A percentile compares a stretch with the other conserved stretches of the same genome.
These are phyloP conservation scores for Globisporangium takayamanum DNA, from an alignment of 352 stramenopile genomes.

Conservation along the genomic window DNA sequence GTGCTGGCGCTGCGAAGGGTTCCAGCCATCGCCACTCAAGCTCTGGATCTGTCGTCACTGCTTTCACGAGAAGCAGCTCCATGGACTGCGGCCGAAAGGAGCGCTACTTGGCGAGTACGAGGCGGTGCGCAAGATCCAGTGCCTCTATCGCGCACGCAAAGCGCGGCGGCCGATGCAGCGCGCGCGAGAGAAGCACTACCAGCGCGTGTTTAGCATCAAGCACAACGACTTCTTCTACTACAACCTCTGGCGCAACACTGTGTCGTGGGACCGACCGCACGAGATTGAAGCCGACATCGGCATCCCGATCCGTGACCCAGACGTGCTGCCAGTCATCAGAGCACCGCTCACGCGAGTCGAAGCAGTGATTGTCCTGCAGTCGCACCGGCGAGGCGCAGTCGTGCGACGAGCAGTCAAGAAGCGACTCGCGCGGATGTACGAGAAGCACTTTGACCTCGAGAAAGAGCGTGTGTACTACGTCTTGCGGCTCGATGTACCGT, in stretches of 20 bases:
- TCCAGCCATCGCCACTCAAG: constrained; percentile 55
- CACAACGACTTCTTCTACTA: constrained; percentile 79
- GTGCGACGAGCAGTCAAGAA: constrained; percentile 24
- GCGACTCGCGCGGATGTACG: constrained; percentile 32
- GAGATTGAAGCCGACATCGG: constrained; percentile 38
- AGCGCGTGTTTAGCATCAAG: constrained; percentile 68
- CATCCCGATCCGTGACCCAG: constrained; percentile 66
- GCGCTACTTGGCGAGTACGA: constrained; percentile 58
- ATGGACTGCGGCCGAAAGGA: constrained; percentile 35
- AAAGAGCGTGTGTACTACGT: constrained; percentile 54
- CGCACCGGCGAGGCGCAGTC: constrained; percentile 24
- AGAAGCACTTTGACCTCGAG: constrained; percentile 64
- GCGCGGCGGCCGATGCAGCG: constrained; percentile 43
- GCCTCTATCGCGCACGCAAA: constrained; percentile 46
- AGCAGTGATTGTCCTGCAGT: constrained; percentile 41
- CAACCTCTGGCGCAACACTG: constrained; percentile 47
- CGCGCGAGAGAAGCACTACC: constrained; percentile 53
- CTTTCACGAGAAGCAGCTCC: constrained; percentile 62
- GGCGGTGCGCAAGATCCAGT: constrained; percentile 70
- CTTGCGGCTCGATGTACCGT: constrained; percentile 10
- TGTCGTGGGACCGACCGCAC: constrained; percentile 41
- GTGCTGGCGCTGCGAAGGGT: constrained; percentile 72
- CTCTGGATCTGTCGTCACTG: constrained; percentile 69
- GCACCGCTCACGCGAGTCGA: constrained; percentile 48
- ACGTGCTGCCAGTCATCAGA: constrained; percentile 37